These are phyloP conservation scores for Didymella pomorum DNA, from an alignment of 2,329 filamentous ascomycete species.

Conservation along the genomic window DNA sequence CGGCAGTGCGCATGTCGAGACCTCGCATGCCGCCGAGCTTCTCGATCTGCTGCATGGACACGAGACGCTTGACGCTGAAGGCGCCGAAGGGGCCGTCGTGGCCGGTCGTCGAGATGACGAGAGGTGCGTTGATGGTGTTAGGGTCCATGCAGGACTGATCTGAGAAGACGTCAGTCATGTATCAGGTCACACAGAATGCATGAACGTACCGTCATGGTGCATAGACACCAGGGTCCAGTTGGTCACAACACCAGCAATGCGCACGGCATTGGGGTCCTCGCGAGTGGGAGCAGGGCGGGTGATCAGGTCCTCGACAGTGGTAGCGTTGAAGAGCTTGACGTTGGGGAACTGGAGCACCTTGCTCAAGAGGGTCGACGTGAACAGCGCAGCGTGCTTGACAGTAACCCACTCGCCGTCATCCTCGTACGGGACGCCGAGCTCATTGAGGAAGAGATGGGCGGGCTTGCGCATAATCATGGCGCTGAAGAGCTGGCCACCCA, in stretches of 20 bases:
- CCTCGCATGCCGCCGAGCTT: slow-evolving; percentile 91
- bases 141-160: slow-evolving; percentile 97
- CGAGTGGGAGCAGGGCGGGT: slow-evolving; percentile 67
- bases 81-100: slow-evolving; percentile 92
- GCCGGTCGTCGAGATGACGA: slow-evolving; percentile 88
- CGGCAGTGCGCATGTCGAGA: slow-evolving; percentile 88
- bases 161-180: slow-evolving; percentile 45
- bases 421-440: slow-evolving; percentile 84
- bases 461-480: slow-evolving; percentile 97
- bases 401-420: slow-evolving; percentile 90
- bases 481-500: slow-evolving; percentile 92
- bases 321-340: slow-evolving; percentile 96
- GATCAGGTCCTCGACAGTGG: slow-evolving; percentile 89
- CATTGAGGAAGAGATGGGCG: slow-evolving; percentile 81
- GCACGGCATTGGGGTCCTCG: slow-evolving; percentile 62
- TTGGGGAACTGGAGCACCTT: slow-evolving; percentile 87
- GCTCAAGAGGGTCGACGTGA: slow-evolving; percentile 86
- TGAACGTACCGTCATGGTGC: slow-evolving; percentile 42
- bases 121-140: slow-evolving; percentile 92
- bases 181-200: neutral
- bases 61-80: slow-evolving; percentile 89
- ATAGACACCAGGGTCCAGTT: slow-evolving; percentile 94
- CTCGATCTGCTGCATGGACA: slow-evolving; percentile 84
- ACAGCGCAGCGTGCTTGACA: slow-evolving; percentile 91
- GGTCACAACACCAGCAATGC: slow-evolving; percentile 88